These are phyloP conservation scores for Lichtheimia ornata DNA, from an alignment of 371 early-diverging fungal species.

Conservation along the genomic window DNA sequence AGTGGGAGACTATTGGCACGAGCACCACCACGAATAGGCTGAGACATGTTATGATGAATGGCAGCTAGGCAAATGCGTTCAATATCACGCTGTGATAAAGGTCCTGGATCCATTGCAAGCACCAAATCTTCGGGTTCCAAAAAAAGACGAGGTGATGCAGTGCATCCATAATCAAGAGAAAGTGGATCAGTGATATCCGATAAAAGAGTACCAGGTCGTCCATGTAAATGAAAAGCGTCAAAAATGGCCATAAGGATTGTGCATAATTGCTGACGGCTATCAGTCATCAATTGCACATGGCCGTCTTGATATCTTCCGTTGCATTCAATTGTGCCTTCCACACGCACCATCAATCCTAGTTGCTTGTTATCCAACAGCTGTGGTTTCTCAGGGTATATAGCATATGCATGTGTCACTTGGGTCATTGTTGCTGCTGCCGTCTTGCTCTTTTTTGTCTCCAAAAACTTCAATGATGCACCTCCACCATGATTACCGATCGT, in stretches of 20 bases:
- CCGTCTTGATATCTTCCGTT: slow-evolving; percentile 17
- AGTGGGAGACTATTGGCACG: slow-evolving; percentile 45
- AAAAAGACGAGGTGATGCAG: slow-evolving; percentile 27
- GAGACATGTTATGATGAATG: slow-evolving; percentile 9
- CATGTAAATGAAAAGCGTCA: slow-evolving; percentile 53
- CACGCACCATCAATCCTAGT: slow-evolving; percentile 37
- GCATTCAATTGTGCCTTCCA: slow-evolving; percentile 38
- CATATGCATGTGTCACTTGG: slow-evolving; percentile 65
- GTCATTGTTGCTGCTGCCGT: slow-evolving; percentile 49
- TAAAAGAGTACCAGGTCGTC: slow-evolving; percentile 35
- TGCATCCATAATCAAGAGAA: slow-evolving; percentile 38
- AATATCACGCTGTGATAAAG: neutral
- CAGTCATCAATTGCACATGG: slow-evolving; percentile 48
- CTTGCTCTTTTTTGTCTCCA: slow-evolving; percentile 59
- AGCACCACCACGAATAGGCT: slow-evolving; percentile 15
- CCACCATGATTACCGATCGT: neutral
- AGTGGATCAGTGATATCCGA: slow-evolving; percentile 22
- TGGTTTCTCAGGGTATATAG: slow-evolving; percentile 68
- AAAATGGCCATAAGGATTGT: slow-evolving; percentile 42
- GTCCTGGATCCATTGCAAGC: neutral
- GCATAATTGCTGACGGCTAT: slow-evolving; percentile 35
- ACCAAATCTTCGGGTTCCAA: slow-evolving; percentile 34
- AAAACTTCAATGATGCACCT: slow-evolving; percentile 39
- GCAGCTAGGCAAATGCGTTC: slow-evolving; percentile 12
- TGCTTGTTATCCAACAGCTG: slow-evolving; percentile 41